phyloP scores from a whole-genome alignment of 306 rosid species.

The Fagus sylvatica region DNA sequence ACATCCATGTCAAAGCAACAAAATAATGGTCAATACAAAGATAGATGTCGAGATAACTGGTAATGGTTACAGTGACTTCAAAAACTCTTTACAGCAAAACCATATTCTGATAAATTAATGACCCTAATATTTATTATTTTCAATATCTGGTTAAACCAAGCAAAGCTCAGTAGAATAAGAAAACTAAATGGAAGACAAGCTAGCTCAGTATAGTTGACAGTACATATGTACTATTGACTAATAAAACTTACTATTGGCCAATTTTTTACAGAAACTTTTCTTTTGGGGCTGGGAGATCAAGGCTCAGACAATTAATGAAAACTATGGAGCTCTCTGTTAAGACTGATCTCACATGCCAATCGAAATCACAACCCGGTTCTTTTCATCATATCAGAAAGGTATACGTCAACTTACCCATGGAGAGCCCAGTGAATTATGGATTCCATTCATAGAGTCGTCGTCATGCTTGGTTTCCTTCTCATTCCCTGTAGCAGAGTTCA shows the following conservation, averaged over 20 bases:
- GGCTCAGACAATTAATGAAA: neutral
- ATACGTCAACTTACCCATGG: constrained; percentile 52
- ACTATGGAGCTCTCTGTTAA: neutral
- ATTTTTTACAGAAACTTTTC: too few relatives aligned
- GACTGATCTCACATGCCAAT: neutral
- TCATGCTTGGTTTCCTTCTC: constrained; percentile 33
- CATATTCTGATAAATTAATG: neutral
- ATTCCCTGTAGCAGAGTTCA: constrained; percentile 9
- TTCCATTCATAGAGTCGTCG: constrained; percentile 26
- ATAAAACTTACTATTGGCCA: neutral
- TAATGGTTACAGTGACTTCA: neutral
- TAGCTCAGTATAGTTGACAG: neutral
- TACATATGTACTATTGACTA: neutral
- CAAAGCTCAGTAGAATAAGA: neutral
- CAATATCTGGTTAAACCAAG: neutral
- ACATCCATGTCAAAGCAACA: neutral
- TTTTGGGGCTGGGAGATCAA: neutral
- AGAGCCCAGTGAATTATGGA: constrained; percentile 19
- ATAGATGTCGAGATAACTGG: neutral
- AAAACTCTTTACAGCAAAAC: neutral
- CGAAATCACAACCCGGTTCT: neutral
- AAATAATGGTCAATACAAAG: neutral
- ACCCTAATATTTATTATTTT: neutral
- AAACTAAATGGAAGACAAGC: neutral
- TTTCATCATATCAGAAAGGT: constrained; percentile 8